Percentiles rank a stretch among this genome's conserved stretches.
phyloP scores from a whole-genome alignment of 495 filamentous ascomycete species.

The Hyphodiscus hymeniophilus region DNA sequence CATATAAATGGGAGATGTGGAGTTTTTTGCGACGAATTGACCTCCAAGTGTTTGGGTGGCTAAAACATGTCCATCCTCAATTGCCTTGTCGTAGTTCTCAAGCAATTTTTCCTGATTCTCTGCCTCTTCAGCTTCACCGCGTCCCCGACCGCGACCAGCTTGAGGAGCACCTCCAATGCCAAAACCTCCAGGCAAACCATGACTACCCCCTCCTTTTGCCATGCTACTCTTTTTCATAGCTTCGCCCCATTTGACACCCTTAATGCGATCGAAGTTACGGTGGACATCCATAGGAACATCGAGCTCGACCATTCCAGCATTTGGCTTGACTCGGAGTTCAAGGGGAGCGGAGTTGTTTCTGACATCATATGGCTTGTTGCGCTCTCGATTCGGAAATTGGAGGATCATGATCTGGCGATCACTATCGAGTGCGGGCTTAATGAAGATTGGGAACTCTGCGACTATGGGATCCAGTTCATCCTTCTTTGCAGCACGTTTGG shows the following conservation, averaged over 20 bases:
- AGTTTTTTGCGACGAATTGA: constrained; percentile 49
- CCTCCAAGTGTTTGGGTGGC: constrained; percentile 59
- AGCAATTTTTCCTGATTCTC: constrained; percentile 33
- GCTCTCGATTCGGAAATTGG: constrained; percentile 56
- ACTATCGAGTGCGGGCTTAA: constrained; percentile 34
- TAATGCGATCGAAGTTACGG: constrained; percentile 54
- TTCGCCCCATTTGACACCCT: constrained; percentile 59
- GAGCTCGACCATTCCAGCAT: constrained; percentile 62
- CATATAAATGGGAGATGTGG: constrained; percentile 60
- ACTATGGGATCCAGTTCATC: constrained; percentile 48
- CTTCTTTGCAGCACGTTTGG: constrained; percentile 2
- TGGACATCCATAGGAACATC: constrained; percentile 60
- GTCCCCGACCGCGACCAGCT: constrained; percentile 22
- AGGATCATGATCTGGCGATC: constrained; percentile 48
- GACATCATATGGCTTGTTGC: constrained; percentile 47
- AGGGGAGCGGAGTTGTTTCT: constrained; percentile 44
- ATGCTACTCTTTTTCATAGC: constrained; percentile 48
- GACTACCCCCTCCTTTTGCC: constrained; percentile 48
- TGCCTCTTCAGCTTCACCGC: constrained; percentile 30
- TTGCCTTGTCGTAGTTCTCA: constrained; percentile 38
- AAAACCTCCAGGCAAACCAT: constrained; percentile 53
- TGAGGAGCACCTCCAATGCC: constrained; percentile 37
- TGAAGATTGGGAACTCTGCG: constrained; percentile 52
- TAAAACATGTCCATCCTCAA: constrained; percentile 42
- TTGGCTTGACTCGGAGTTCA: constrained; percentile 56